Evolutionary conservation across 1,284 basidiomycete genomes (phyloP).

Genomic region (Heterobasidion annosum): DNA sequence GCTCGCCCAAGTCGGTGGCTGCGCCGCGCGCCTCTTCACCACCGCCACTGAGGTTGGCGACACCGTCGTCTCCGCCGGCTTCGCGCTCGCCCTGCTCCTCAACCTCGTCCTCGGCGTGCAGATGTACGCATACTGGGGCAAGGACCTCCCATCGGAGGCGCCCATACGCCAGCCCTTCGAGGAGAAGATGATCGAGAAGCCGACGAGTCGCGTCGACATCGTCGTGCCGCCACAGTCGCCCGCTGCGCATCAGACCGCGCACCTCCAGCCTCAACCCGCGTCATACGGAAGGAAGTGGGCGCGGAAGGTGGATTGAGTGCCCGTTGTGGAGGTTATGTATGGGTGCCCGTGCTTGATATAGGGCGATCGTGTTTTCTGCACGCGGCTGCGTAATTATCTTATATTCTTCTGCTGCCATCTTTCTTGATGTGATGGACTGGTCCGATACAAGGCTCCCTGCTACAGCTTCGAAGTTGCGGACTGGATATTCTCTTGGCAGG

Average conservation of each 20-base stretch:
- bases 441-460: no score
- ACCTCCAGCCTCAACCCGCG: conserved; percentile 18
- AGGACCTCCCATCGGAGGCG: conserved; percentile 23
- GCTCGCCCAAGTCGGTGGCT: conserved; percentile 74
- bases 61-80: conserved; percentile 69
- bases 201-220: conserved; percentile 27
- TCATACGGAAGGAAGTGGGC: conserved; percentile 56
- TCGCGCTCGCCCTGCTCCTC: conserved; percentile 68
- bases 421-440: no score
- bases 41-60: conserved; percentile 84
- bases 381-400: neutral
- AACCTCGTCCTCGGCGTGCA: conserved; percentile 78
- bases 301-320: conserved; percentile 55
- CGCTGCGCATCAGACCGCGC: conserved; percentile 25
- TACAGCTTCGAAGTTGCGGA: no score
- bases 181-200: conserved; percentile 14
- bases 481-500: neutral
- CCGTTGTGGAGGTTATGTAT: neutral
- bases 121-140: conserved; percentile 78
- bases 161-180: conserved; percentile 11
- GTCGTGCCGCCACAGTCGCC: conserved; percentile 29
- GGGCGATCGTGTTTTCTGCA: neutral
- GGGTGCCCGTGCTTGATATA: neutral
- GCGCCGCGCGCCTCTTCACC: conserved; percentile 84
- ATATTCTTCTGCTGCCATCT: neutral